A percentile compares a stretch with the other conserved stretches of the same genome.
phyloP scores from a whole-genome alignment of 176 grass and related monocot genomes.

The Zizania latifolia region DNA sequence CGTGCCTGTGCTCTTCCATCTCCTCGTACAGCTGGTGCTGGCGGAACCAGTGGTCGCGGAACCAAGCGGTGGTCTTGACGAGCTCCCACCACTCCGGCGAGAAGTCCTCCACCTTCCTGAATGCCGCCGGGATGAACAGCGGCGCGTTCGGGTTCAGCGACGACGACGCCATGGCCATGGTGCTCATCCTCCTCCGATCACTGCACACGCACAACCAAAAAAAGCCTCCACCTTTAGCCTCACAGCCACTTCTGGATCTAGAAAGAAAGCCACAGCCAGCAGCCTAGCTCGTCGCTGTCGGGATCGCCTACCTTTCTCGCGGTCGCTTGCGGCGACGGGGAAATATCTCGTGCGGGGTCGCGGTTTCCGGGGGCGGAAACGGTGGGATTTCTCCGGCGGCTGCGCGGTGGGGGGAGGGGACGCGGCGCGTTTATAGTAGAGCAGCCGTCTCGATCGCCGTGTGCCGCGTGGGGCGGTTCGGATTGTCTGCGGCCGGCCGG shows the following conservation, averaged over 20 bases:
- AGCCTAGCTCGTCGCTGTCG: neutral
- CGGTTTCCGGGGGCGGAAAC: neutral
- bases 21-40: slow-evolving; percentile 74
- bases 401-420: neutral
- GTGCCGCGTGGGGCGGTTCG: neutral
- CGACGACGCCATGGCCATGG: slow-evolving; percentile 39
- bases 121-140: slow-evolving; percentile 84
- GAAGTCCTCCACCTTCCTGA: slow-evolving; percentile 81
- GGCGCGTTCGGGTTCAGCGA: slow-evolving; percentile 89
- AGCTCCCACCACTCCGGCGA: slow-evolving; percentile 95
- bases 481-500: too few species aligned
- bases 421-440: slow-evolving; percentile 24
- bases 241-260: neutral
- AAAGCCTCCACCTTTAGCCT: neutral
- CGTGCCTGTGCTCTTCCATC: slow-evolving; percentile 9
- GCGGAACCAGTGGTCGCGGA: slow-evolving; percentile 84
- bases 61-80: slow-evolving; percentile 90
- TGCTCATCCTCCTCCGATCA: slow-evolving; percentile 17
- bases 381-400: neutral
- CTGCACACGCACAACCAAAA: neutral
- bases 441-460: too few species aligned
- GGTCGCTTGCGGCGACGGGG: neutral
- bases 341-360: neutral
- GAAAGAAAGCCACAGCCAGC: neutral
- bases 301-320: neutral